Evolutionary conservation across 2,329 filamentous ascomycete species (phyloP).

Genomic region (Botrytis fragariae): DNA sequence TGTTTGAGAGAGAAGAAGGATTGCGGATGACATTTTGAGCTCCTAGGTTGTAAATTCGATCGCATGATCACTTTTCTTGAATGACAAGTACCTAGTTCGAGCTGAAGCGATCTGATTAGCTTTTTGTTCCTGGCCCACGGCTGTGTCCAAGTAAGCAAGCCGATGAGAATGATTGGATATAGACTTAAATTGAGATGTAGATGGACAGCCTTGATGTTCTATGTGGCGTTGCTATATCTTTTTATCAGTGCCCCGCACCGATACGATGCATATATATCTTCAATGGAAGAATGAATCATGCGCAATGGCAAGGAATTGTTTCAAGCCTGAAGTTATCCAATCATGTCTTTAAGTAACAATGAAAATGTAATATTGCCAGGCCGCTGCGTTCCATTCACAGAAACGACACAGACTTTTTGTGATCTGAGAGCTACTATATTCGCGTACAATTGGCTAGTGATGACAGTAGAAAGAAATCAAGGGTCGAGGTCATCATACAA

Average conservation of each 20-base stretch:
- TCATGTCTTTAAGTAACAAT: fast-evolving
- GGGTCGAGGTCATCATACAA: neutral
- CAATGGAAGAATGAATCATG: neutral
- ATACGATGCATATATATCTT: neutral
- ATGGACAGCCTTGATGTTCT: neutral
- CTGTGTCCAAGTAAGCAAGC: neutral
- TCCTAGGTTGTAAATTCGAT: neutral
- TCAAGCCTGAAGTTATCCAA: neutral
- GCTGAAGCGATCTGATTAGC: neutral
- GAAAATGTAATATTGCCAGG: too few relatives aligned
- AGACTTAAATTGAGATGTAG: neutral
- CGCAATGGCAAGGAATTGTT: neutral
- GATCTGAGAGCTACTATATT: too few relatives aligned
- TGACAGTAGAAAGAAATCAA: neutral
- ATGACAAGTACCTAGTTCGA: neutral
- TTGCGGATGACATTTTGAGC: neutral
- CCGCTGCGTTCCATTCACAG: too few relatives aligned
- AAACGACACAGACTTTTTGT: too few relatives aligned
- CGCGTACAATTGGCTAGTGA: too few relatives aligned
- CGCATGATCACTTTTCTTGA: neutral
- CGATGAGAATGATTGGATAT: neutral
- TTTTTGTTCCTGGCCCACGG: neutral
- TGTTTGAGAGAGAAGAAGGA: neutral
- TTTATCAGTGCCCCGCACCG: neutral
- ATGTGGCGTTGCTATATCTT: neutral